phyloP scores from a whole-genome alignment of 306 rosid genomes.

The Coriaria nepalensis region DNA sequence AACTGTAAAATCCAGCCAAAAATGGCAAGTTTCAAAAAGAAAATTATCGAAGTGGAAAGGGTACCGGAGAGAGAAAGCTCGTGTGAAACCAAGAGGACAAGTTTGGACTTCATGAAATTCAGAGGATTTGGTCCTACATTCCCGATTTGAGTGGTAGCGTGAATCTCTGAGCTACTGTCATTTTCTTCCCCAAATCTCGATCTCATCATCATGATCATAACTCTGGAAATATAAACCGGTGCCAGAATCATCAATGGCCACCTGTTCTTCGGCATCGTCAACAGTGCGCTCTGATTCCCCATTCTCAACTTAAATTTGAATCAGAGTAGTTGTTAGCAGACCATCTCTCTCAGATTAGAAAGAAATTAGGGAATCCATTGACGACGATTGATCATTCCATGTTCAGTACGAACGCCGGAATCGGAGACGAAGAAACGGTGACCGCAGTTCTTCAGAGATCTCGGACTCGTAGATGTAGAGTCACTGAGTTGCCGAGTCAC shows the following conservation, averaged over 20 bases:
- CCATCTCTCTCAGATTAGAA: no score
- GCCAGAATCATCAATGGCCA: slow-evolving; percentile 43
- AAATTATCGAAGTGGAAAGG: background rate
- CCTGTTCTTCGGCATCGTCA: slow-evolving; percentile 36
- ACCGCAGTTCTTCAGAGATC: no score
- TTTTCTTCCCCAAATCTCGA: slow-evolving; percentile 20
- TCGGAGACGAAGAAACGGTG: no score
- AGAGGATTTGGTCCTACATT: slow-evolving; percentile 28
- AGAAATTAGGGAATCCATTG: no score
- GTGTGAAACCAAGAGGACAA: slow-evolving; percentile 77
- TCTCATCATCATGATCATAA: slow-evolving; percentile 40
- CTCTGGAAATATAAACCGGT: slow-evolving; percentile 47
- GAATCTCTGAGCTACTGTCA: slow-evolving; percentile 16
- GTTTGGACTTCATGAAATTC: slow-evolving; percentile 69
- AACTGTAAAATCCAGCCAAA: background rate
- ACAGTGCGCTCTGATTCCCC: no score
- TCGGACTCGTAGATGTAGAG: no score
- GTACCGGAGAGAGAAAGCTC: slow-evolving; percentile 74
- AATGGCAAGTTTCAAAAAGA: background rate
- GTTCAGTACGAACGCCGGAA: no score
- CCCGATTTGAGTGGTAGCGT: slow-evolving; percentile 11
- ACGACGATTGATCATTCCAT: no score
- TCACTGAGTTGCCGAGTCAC: no score
- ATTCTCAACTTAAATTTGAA: no score
- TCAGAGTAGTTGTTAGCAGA: no score